These are phyloP conservation scores for Medicago lupulina DNA, from an alignment of 306 rosid species.

Conservation along the genomic window DNA sequence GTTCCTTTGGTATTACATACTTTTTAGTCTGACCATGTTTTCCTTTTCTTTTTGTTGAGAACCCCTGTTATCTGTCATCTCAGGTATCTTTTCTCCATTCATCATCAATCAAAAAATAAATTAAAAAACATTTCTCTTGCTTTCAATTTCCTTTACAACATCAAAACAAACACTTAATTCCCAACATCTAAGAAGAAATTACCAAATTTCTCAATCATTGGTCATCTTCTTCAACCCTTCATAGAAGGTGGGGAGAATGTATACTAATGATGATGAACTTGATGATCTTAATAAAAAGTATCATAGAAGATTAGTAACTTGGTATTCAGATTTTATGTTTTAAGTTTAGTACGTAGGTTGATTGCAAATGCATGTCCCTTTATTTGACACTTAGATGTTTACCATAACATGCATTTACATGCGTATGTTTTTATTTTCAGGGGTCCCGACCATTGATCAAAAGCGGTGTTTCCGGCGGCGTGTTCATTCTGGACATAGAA, in stretches of 20 bases:
- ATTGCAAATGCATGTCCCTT: slow-evolving; percentile 3
- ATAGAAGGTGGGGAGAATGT: neutral
- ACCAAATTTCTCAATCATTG: slow-evolving; percentile 10
- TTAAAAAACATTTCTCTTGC: neutral
- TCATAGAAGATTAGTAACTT: neutral
- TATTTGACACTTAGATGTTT: slow-evolving; percentile 19
- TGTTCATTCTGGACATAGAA: slow-evolving; percentile 34
- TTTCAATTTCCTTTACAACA: neutral
- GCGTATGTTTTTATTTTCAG: slow-evolving; percentile 35
- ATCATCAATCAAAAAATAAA: neutral
- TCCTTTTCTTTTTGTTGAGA: slow-evolving; percentile 59
- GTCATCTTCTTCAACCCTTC: slow-evolving; percentile 1
- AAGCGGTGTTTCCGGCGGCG: slow-evolving; percentile 57
- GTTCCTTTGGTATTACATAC: slow-evolving; percentile 41
- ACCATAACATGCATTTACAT: neutral
- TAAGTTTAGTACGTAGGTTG: neutral
- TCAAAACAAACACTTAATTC: neutral
- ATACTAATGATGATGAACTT: neutral
- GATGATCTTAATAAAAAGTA: neutral
- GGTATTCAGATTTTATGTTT: neutral
- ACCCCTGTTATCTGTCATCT: slow-evolving; percentile 46
- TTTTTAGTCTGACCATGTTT: slow-evolving; percentile 35
- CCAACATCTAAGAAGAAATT: slow-evolving; percentile 16
- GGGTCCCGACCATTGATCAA: slow-evolving; percentile 50
- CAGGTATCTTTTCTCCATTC: slow-evolving; percentile 57